Evolutionary conservation across 371 early-diverging fungal genomes (phyloP).

Genomic region (Mucor irregularis): DNA sequence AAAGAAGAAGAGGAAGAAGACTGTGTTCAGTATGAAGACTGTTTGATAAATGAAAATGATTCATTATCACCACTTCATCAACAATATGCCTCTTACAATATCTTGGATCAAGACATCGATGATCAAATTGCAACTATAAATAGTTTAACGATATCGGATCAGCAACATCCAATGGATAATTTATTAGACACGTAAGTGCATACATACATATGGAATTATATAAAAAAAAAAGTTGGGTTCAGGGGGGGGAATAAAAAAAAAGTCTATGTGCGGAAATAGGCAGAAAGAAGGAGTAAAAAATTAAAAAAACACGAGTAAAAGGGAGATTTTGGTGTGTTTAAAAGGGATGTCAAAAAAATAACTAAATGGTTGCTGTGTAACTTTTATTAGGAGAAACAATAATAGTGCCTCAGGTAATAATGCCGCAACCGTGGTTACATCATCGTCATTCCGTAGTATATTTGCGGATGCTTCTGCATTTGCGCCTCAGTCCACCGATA

Average conservation of each 20-base stretch:
- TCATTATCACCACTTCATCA: not conserved
- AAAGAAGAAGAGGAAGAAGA: conserved; percentile 1
- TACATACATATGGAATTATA: not conserved
- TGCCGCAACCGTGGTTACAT: too few relatives aligned
- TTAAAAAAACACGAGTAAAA: conserved; percentile 10
- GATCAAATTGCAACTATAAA: conserved; percentile 28
- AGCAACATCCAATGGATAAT: conserved; percentile 15
- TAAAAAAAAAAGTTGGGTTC: too few relatives aligned
- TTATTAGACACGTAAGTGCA: conserved; percentile 26
- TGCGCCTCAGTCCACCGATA: conserved; percentile 33
- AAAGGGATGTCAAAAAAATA: conserved; percentile 13
- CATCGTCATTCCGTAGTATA: conserved; percentile 38
- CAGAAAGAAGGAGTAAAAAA: not conserved
- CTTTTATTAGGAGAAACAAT: conserved; percentile 11
- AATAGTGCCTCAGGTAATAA: conserved; percentile 1
- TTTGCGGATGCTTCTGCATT: conserved; percentile 39
- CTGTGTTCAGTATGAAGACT: conserved; percentile 1
- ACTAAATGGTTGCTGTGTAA: conserved; percentile 1
- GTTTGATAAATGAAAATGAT: not conserved
- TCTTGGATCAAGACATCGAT: conserved; percentile 23
- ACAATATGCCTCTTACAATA: not conserved
- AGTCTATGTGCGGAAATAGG: not conserved
- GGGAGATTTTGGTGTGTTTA: not conserved
- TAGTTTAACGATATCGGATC: conserved; percentile 30
- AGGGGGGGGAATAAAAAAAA: not conserved